These are phyloP conservation scores for Pichia sp. DNA, from an alignment of 1,139 yeast species.

Conservation along the genomic window DNA sequence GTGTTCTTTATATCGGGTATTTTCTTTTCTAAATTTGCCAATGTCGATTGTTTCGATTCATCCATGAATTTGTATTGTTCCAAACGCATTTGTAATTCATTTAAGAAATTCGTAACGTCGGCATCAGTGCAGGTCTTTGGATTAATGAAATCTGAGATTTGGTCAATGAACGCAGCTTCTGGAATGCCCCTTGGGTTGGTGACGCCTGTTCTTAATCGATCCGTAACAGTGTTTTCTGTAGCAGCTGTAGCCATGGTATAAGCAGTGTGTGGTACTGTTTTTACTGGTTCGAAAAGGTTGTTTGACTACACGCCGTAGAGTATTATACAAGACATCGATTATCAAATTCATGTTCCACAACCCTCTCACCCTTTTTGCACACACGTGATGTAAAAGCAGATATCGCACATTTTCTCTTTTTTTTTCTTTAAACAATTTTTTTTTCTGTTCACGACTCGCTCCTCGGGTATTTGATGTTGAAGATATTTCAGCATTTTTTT, in stretches of 20 bases:
- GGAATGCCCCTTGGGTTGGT: constrained; percentile 93
- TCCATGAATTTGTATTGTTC: constrained; percentile 35
- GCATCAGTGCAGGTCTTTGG: constrained; percentile 48
- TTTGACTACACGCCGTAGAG: too few species aligned
- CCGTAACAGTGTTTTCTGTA: constrained; percentile 9
- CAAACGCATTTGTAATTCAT: constrained; percentile 25
- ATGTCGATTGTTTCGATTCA: constrained; percentile 64
- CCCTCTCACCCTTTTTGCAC: too few species aligned
- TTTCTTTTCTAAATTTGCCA: constrained; percentile 58
- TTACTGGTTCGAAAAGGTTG: too few species aligned
- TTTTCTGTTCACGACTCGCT: too few species aligned
- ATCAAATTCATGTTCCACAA: too few species aligned
- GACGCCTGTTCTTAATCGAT: constrained; percentile 36
- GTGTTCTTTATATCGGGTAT: constrained; percentile 90
- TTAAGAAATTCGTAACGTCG: constrained; percentile 23
- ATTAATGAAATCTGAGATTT: constrained; percentile 70
- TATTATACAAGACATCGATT: too few species aligned
- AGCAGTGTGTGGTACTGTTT: too few species aligned
- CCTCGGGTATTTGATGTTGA: too few species aligned
- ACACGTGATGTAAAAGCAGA: too few species aligned
- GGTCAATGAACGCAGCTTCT: constrained; percentile 88
- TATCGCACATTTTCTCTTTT: too few species aligned
- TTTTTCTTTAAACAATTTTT: too few species aligned
- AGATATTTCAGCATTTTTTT: too few species aligned
- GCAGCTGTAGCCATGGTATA: background rate